phyloP scores from a whole-genome alignment of 2,329 filamentous ascomycete genomes.

The Diplodia mutila region DNA sequence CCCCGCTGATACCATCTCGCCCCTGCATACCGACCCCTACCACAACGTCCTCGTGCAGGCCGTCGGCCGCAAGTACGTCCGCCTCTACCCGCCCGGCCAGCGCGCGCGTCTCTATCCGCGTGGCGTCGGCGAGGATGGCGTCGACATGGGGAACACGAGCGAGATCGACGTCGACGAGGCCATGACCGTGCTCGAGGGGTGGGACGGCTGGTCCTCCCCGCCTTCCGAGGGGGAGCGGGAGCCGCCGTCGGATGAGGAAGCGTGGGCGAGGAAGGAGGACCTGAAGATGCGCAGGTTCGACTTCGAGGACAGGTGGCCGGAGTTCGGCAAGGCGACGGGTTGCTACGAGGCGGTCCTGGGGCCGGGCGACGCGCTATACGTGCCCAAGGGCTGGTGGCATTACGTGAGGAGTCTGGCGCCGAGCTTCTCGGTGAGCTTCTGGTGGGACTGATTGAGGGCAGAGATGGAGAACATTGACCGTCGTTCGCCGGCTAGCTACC shows the following conservation, averaged over 20 bases:
- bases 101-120: conserved; percentile 64
- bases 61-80: conserved; percentile 88
- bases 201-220: conserved; percentile 29
- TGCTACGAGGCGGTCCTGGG: conserved; percentile 79
- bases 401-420: conserved; percentile 84
- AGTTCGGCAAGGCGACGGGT: conserved; percentile 60
- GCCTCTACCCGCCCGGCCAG: conserved; percentile 75
- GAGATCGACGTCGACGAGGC: conserved; percentile 71
- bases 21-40: conserved; percentile 90
- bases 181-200: conserved; percentile 56
- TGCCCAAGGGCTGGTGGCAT: conserved; percentile 97
- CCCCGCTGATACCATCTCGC: conserved; percentile 83
- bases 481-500: too few relatives aligned
- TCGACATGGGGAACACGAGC: conserved; percentile 94
- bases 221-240: background rate
- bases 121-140: conserved; percentile 64
- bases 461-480: background rate
- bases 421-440: conserved; percentile 95
- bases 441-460: conserved; percentile 68
- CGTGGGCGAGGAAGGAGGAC: conserved; percentile 46
- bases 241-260: conserved; percentile 29
- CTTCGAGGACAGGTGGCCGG: conserved; percentile 49
- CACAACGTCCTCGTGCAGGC: conserved; percentile 91
- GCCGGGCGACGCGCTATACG: conserved; percentile 83
- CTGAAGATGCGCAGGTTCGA: conserved; percentile 45